These are phyloP conservation scores for Neofusicoccum sp. DNA, from an alignment of 2,329 filamentous ascomycete genomes.

Conservation along the genomic window DNA sequence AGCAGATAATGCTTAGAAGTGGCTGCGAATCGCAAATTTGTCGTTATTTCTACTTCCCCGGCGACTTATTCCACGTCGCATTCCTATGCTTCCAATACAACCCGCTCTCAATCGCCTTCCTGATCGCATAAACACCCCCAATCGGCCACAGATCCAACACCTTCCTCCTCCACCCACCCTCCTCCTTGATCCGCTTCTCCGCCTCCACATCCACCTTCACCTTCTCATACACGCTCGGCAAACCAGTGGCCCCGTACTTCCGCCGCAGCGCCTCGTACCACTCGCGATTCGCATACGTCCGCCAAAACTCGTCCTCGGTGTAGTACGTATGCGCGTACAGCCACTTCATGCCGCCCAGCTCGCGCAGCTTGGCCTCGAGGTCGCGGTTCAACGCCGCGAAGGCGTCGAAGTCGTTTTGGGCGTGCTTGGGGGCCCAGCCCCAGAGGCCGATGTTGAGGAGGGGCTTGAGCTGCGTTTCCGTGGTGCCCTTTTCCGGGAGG, in stretches of 20 bases:
- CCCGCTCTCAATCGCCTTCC: constrained; percentile 40
- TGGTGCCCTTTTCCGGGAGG: constrained; percentile 24
- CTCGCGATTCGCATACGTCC: constrained; percentile 57
- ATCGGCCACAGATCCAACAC: constrained; percentile 37
- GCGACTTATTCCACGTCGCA: constrained; percentile 36
- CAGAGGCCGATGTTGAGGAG: constrained; percentile 68
- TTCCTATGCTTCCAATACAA: constrained; percentile 40
- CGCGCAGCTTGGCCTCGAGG: constrained; percentile 62
- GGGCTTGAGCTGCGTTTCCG: constrained; percentile 34
- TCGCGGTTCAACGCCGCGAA: constrained; percentile 60
- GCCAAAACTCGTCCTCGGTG: constrained; percentile 69
- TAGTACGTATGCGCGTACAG: constrained; percentile 72
- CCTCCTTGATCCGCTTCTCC: constrained; percentile 2
- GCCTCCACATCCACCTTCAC: constrained; percentile 50
- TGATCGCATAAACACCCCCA: constrained; percentile 41
- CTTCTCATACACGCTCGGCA: constrained; percentile 70
- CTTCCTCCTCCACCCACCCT: constrained; percentile 14
- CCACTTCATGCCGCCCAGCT: constrained; percentile 68
- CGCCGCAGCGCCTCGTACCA: constrained; percentile 61
- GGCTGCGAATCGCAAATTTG: no score
- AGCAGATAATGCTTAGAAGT: no score
- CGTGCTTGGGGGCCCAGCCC: constrained; percentile 53
- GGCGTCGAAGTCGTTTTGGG: constrained; percentile 27
- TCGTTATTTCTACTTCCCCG: background rate
- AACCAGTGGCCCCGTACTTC: constrained; percentile 60